A percentile compares a stretch with the other conserved stretches of the same genome.
Conservation (phyloP, 768 basidiomycete genomes). For the Paxillus involutus region DNA sequence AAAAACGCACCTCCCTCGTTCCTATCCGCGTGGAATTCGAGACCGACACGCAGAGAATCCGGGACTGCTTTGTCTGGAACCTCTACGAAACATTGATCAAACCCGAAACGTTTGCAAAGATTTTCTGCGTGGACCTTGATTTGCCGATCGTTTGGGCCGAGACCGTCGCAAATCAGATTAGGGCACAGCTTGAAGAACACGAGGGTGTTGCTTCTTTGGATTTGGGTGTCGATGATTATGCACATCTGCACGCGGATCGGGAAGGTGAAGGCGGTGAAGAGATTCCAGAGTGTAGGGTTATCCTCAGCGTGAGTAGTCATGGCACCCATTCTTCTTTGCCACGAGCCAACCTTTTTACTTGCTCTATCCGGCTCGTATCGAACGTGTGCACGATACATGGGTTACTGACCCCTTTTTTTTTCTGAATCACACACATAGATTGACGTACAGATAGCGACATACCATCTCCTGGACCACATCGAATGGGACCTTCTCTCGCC, state of each 20-base stretch:
- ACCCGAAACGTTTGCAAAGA: conserved; percentile 81
- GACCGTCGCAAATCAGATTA: conserved; percentile 82
- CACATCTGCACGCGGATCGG: conserved; percentile 14
- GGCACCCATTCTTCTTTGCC: neutral
- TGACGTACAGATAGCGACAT: conserved; percentile 92
- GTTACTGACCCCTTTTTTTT: conserved; percentile 7
- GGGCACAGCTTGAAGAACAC: conserved; percentile 89
- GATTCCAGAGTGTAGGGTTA: conserved; percentile 76
- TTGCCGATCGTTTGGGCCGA: conserved; percentile 70
- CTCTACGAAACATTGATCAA: conserved; percentile 83
- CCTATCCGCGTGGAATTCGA: conserved; percentile 97
- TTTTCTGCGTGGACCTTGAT: conserved; percentile 88
- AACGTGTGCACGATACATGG: conserved; percentile 15
- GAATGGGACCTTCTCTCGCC: conserved; percentile 98
- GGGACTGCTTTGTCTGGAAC: conserved; percentile 97
- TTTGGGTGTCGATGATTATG: conserved; percentile 43
- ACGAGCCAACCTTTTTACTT: conserved; percentile 8
- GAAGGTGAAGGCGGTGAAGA: conserved; percentile 56
- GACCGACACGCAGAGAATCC: conserved; percentile 85
- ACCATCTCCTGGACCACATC: conserved; percentile 92
- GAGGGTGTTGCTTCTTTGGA: conserved; percentile 81
- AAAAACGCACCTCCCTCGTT: conserved; percentile 56
- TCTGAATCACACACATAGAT: conserved; percentile 52
- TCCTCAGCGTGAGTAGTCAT: conserved; percentile 61
- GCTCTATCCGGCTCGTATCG: conserved; percentile 10